A percentile compares a stretch with the other conserved stretches of the same genome.
Evolutionary conservation across 2,329 filamentous ascomycete genomes (phyloP).

Genomic region (Tolypocladium amazonense): DNA sequence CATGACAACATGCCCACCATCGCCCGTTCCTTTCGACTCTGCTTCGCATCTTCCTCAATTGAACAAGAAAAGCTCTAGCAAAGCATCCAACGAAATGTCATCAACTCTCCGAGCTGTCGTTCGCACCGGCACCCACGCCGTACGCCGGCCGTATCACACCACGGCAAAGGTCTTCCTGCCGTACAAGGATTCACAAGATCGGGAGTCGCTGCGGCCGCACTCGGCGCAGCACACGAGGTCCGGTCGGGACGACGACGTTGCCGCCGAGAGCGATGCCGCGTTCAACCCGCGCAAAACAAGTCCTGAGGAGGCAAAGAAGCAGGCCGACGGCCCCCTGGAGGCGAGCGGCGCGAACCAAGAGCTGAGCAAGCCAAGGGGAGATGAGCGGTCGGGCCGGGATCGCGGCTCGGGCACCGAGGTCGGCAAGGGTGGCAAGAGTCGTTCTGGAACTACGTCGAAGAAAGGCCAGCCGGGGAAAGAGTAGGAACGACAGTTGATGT

Average conservation of each 20-base stretch:
- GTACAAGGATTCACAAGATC: conserved; percentile 45
- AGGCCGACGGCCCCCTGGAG: conserved; percentile 26
- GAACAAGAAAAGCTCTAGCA: background rate
- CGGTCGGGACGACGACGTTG: conserved; percentile 50
- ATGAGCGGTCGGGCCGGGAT: conserved; percentile 22
- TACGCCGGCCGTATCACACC: conserved; percentile 20
- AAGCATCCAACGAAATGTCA: background rate
- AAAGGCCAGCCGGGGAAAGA: conserved; percentile 8
- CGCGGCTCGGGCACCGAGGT: conserved; percentile 21
- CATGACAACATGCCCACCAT: background rate
- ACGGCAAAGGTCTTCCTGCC: conserved; percentile 16
- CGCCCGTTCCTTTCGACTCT: background rate
- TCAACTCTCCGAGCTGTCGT: background rate
- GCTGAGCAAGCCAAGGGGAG: conserved; percentile 27
- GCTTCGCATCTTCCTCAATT: background rate
- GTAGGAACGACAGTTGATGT: background rate
- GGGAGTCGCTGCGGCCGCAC: conserved; percentile 53
- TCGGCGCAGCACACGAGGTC: conserved; percentile 58
- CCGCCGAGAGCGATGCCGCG: conserved; percentile 48
- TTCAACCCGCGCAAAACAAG: conserved; percentile 59
- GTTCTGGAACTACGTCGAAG: conserved; percentile 19
- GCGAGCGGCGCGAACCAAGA: conserved; percentile 33
- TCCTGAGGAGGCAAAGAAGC: conserved; percentile 48
- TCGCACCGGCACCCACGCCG: background rate
- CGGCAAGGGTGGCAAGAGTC: conserved; percentile 23